phyloP scores from a whole-genome alignment of 306 rosid genomes.

The Rosa multiflora region DNA sequence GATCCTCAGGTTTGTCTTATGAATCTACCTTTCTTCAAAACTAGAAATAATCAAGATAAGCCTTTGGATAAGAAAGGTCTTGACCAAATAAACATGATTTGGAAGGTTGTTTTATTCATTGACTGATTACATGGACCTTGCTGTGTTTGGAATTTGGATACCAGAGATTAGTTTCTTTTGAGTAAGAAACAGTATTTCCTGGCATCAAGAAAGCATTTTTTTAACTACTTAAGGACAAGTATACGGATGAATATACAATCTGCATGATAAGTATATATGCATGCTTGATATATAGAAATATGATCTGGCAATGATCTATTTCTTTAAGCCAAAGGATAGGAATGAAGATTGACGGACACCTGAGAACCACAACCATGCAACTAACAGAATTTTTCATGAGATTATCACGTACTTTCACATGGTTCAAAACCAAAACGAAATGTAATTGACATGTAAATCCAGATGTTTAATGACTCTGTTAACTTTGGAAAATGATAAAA shows the following conservation, averaged over 20 bases:
- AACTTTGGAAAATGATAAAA: background rate
- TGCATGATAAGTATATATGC: background rate
- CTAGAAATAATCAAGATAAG: background rate
- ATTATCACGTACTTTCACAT: background rate
- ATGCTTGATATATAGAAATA: background rate
- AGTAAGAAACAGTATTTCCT: background rate
- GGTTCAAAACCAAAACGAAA: conserved; percentile 2
- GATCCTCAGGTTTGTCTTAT: background rate
- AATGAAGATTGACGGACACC: background rate
- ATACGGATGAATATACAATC: conserved; percentile 4
- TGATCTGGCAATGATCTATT: background rate
- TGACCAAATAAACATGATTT: conserved; percentile 8
- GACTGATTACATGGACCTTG: conserved; percentile 4
- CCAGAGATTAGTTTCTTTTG: background rate
- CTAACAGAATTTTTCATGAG: background rate
- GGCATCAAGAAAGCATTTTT: background rate
- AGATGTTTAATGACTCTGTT: background rate
- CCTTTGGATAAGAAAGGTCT: background rate
- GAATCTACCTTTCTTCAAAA: conserved; percentile 1
- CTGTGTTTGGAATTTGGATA: conserved; percentile 21
- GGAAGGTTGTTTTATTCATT: conserved; percentile 12
- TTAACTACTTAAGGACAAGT: background rate
- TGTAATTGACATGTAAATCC: background rate
- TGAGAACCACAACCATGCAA: conserved; percentile 7
- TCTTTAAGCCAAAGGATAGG: background rate